Conservation (phyloP, 2,329 filamentous ascomycete genomes). For the Aspergillus transmontanensis region DNA sequence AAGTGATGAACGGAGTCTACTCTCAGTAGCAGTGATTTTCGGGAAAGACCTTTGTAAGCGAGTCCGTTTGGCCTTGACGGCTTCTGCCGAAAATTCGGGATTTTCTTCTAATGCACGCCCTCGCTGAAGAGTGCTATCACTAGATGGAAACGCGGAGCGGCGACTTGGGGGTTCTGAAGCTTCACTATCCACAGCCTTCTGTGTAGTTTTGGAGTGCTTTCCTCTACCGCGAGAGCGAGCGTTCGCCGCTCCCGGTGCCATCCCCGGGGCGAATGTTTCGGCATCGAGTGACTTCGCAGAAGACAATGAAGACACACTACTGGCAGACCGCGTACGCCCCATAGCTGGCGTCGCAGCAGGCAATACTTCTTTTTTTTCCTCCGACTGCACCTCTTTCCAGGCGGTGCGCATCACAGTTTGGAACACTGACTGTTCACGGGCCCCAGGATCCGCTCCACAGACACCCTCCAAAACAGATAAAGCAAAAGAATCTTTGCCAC, state of each 20-base stretch:
- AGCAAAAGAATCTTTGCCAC: constrained; percentile 33
- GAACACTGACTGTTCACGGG: constrained; percentile 31
- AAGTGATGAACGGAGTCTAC: constrained; percentile 29
- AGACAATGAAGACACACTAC: constrained; percentile 42
- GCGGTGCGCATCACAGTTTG: constrained; percentile 34
- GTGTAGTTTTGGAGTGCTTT: constrained; percentile 30
- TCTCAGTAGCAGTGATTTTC: constrained; percentile 25
- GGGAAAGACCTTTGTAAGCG: constrained; percentile 26
- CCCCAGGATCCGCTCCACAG: constrained; percentile 29
- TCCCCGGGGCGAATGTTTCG: constrained; percentile 33
- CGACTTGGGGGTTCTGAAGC: constrained; percentile 10
- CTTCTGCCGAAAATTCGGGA: constrained; percentile 30
- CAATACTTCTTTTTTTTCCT: constrained; percentile 11
- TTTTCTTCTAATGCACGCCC: constrained; percentile 33
- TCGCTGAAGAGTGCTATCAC: constrained; percentile 28
- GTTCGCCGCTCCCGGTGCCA: constrained; percentile 19
- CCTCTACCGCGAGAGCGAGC: constrained; percentile 22
- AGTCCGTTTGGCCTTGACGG: constrained; percentile 29
- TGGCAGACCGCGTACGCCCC: constrained; percentile 27
- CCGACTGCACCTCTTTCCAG: constrained; percentile 24
- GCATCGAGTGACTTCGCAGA: constrained; percentile 42
- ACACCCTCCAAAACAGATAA: constrained; percentile 34
- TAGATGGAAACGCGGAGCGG: constrained; percentile 23
- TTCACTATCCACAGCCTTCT: constrained; percentile 25
- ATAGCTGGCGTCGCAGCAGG: constrained; percentile 13